Evolutionary conservation across 2,329 filamentous ascomycete genomes (phyloP), one percentile per base, ranked within the genome.

Genomic region (Aspergillus terreus): DNA sequence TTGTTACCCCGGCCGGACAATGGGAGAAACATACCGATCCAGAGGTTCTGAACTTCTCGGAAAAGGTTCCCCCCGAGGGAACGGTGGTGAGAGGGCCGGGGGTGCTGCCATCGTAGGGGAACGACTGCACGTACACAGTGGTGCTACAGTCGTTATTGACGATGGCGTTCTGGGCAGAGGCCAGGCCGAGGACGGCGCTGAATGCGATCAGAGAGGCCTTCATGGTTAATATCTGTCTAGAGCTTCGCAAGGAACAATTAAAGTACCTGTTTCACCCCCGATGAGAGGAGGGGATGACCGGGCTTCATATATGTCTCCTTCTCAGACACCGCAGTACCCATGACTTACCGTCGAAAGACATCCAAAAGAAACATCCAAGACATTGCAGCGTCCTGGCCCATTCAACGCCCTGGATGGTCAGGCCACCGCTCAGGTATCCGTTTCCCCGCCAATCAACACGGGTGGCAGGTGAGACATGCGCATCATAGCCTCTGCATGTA

Each of bases 91-190:
- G 60, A 48, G 60, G 56, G 12, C 59, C 59, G 6, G 59, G 51
- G 25, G 53, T 56, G 42, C 60, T 60, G 40, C 60, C 60, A 54
- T 59, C 60, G 41, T 52, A 58, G 35, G 60, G 60, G 55, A 58
- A 59, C 25, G 60, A 63, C 52, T 63, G 60, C 48, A 63, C 52
- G 49, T 63, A 63, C 6, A 63, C 54, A 2, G 59, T 11, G 33
- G 52, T 47, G 14, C 23, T 47, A 57, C 59, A 63, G 50, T 61
- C 46, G 45, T 63, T 63, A 21, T 60, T 3, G 44, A 63, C 60
- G 38, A 58, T 35, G 17, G 60, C 59, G 54, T 59, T 58, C 48
- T 63, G 60, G 50, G 59, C 60, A 11, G 58, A 57, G 35, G 40
- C 55, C 19, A 61, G 44, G 50, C 59, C 55, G n/a, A 60, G 32